These are phyloP conservation scores for Euphrasia arctica DNA, from an alignment of 305 asterid species.

Conservation along the genomic window DNA sequence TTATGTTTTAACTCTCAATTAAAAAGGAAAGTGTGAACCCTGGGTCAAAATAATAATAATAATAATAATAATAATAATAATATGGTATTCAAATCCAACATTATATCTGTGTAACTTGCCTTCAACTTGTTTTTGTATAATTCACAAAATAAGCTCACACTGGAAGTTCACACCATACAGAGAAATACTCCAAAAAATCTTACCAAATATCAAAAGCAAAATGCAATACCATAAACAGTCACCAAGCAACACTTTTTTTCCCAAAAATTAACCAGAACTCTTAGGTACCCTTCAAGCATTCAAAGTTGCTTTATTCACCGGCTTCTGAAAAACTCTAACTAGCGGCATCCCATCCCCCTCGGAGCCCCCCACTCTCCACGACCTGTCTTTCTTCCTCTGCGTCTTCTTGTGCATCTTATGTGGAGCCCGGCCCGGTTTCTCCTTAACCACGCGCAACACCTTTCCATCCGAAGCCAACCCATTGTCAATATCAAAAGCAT, in stretches of 20 bases:
- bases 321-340: slow-evolving; percentile 70
- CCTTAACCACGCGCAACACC: slow-evolving; percentile 27
- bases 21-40: too few species aligned
- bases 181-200: not conserved
- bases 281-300: slow-evolving; percentile 12
- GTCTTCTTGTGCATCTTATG: slow-evolving; percentile 90
- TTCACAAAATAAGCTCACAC: too few species aligned
- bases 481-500: slow-evolving; percentile 64
- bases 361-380: slow-evolving; percentile 64
- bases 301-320: slow-evolving; percentile 51
- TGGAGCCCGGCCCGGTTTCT: slow-evolving; percentile 44
- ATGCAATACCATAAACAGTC: not conserved
- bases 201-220: not conserved
- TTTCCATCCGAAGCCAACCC: slow-evolving; percentile 44
- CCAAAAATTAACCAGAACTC: not conserved
- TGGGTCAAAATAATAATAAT: too few species aligned
- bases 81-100: too few species aligned
- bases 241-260: not conserved
- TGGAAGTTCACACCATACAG: not conserved
- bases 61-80: too few species aligned
- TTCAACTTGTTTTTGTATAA: too few species aligned
- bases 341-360: slow-evolving; percentile 89
- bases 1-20: too few species aligned
- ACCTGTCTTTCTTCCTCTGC: slow-evolving; percentile 75
- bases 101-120: not conserved